Conservation (phyloP, 2,329 filamentous ascomycete species). For the Pestalotiopsis sp. region DNA sequence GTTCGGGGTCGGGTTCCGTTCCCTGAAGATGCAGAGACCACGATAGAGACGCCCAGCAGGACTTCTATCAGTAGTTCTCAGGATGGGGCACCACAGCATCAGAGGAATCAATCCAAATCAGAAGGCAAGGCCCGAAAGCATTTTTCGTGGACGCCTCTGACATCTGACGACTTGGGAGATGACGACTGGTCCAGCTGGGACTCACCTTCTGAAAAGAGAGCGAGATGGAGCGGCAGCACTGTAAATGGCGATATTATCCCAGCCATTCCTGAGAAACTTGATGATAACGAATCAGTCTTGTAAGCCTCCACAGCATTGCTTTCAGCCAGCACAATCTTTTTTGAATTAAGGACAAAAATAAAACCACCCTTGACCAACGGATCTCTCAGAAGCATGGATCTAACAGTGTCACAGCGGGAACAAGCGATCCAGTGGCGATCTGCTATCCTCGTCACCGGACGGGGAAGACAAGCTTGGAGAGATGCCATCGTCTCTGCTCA, state of each 20-base stretch:
- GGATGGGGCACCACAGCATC: conserved; percentile 30
- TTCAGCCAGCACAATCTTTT: conserved; percentile 17
- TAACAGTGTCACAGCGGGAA: conserved; percentile 32
- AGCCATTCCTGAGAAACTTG: conserved; percentile 49
- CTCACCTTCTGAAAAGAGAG: conserved; percentile 53
- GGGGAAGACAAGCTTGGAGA: conserved; percentile 53
- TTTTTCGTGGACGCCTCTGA: conserved; percentile 63
- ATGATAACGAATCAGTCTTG: conserved; percentile 50
- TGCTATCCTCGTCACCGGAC: conserved; percentile 27
- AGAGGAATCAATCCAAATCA: conserved; percentile 33
- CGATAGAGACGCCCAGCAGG: conserved; percentile 34
- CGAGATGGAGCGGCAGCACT: conserved; percentile 68
- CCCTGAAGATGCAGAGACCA: conserved; percentile 41
- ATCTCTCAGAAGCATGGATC: neutral
- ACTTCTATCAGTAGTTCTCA: conserved; percentile 32
- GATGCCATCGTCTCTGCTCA: conserved; percentile 70
- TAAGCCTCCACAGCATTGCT: conserved; percentile 39
- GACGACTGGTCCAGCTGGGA: conserved; percentile 71
- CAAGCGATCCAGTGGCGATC: conserved; percentile 30
- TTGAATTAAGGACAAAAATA: neutral
- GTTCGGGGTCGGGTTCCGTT: conserved; percentile 45
- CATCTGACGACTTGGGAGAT: conserved; percentile 60
- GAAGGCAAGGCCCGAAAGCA: conserved; percentile 51
- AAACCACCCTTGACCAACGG: neutral
- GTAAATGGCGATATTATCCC: conserved; percentile 50